Evolutionary conservation across 164 flowering plant species (phyloP).

Genomic region (Vitis labrusca): DNA sequence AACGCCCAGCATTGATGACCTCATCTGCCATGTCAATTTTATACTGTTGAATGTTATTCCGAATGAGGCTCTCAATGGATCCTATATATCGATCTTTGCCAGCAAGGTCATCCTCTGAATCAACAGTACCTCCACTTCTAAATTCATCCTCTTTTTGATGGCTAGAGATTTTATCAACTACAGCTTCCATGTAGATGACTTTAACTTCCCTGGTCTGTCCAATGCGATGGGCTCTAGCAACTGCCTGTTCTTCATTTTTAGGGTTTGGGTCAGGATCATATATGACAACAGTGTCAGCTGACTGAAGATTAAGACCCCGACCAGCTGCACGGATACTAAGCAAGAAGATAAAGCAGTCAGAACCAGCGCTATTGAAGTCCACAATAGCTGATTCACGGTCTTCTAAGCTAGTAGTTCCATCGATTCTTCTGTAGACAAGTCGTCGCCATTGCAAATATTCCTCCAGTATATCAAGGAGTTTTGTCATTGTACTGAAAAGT

Average conservation of each 20-base stretch:
- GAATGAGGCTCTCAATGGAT: constrained; percentile 94
- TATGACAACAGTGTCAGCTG: constrained; percentile 96
- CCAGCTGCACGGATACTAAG: constrained; percentile 99
- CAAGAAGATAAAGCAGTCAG: constrained; percentile 92
- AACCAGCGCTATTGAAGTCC: constrained; percentile 76
- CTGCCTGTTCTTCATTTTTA: constrained; percentile 98
- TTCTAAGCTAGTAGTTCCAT: constrained; percentile 95
- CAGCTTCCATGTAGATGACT: constrained; percentile 98
- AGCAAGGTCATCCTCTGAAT: constrained; percentile 93
- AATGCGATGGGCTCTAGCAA: constrained; percentile 96
- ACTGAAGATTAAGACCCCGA: constrained; percentile 92
- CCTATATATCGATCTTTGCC: constrained; percentile 99
- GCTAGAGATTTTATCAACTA: constrained; percentile 85
- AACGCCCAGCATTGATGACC: constrained; percentile 99
- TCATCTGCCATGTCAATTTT: constrained; percentile 99
- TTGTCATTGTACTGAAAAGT: constrained; percentile 98
- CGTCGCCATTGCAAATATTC: constrained; percentile 92
- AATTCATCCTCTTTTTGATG: constrained; percentile 91
- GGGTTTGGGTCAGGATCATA: constrained; percentile 99
- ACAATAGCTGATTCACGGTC: constrained; percentile 97
- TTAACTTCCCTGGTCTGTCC: constrained; percentile 97
- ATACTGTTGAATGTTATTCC: constrained; percentile 97
- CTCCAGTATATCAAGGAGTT: constrained; percentile 92
- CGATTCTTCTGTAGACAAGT: constrained; percentile 87
- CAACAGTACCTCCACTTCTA: constrained; percentile 73